phyloP scores from a whole-genome alignment of 352 stramenopile genomes.

The Salisapilia sapeloensis region DNA sequence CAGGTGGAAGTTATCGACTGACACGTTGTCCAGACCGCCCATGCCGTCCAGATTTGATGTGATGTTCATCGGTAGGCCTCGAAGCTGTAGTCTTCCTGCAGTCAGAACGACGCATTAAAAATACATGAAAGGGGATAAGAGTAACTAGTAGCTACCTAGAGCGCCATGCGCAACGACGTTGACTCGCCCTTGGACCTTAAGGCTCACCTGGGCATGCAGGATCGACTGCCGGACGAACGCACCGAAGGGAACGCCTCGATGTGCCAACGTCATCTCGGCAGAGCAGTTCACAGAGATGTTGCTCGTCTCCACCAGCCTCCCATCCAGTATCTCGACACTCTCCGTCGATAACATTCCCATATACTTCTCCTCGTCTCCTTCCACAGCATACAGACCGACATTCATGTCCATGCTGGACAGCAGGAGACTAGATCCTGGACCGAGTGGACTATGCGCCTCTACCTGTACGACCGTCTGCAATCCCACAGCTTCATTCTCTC shows the following conservation, averaged over 20 bases:
- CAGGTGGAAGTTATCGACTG: constrained; percentile 34
- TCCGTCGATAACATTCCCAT: constrained; percentile 31
- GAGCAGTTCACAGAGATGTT: constrained; percentile 58
- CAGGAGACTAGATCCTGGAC: constrained; percentile 28
- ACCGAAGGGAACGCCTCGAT: constrained; percentile 29
- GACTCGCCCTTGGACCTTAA: constrained; percentile 32
- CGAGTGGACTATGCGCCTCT: constrained; percentile 50
- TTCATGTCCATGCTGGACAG: constrained; percentile 44
- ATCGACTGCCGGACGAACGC: constrained; percentile 52
- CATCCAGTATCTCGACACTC: constrained; percentile 33
- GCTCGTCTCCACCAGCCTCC: constrained; percentile 27
- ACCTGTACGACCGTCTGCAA: constrained; percentile 37
- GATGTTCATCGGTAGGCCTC: constrained; percentile 24
- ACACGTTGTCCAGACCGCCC: constrained; percentile 40
- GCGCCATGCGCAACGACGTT: constrained; percentile 43
- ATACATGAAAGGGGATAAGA: constrained; percentile 1
- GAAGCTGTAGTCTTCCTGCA: constrained; percentile 29
- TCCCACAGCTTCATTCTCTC: constrained; percentile 21
- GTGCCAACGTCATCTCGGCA: constrained; percentile 21
- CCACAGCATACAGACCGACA: constrained; percentile 20
- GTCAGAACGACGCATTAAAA: constrained; percentile 1
- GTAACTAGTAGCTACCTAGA: constrained; percentile 16
- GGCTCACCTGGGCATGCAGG: constrained; percentile 16
- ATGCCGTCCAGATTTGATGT: constrained; percentile 30
- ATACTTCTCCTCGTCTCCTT: constrained; percentile 8